Evolutionary conservation across 768 basidiomycete species (phyloP), one percentile per base, ranked within the genome.

Genomic region (Russula sp.): DNA sequence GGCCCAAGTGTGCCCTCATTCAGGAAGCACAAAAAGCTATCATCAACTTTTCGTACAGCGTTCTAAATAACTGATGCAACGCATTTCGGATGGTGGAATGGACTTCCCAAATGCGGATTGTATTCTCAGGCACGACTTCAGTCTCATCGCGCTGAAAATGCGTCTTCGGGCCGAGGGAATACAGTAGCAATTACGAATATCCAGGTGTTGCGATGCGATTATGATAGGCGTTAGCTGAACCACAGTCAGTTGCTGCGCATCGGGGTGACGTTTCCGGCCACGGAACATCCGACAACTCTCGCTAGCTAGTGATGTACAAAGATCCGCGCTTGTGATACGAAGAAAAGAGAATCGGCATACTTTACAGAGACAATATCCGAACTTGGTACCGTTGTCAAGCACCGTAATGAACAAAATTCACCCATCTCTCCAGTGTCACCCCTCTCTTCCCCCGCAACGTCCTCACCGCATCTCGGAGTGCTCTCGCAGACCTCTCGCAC

Each of bases 341-440:
- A 45, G 45, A 20, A 20, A 45, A 9, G 22, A 0, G 11, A 13
- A 22, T 14, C 11, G 11, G 20, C 52, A 35, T 35, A 37, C 18
- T 37, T 20, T 35, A 53, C 52, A 37, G 45, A 47, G 8, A 20
- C 31, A n/a, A 22, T n/a, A 16, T 1, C 16, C 2, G 8, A 51
- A 34, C 8, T 32, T 34, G n/a, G 20, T 27, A 7, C 20, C 9
- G 47, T 62, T 16, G 47, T 62, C 34, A 66, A 44, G 18, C 50
- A n/a, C 57, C 39, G 37, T 53, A 51, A 20, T 63, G 64, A 48
- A 66, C 56, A 27, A 63, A 66, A 34, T 45, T 47, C n/a, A 58
- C 45, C 60, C 42, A 63, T 56, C 56, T 51, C 18, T 57, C 55
- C n/a, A 58, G 14, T 22, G 51, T 56, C 18, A 55, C 37, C 22